Conservation (phyloP, 1,284 basidiomycete species). For the Puccinia polysora region DNA sequence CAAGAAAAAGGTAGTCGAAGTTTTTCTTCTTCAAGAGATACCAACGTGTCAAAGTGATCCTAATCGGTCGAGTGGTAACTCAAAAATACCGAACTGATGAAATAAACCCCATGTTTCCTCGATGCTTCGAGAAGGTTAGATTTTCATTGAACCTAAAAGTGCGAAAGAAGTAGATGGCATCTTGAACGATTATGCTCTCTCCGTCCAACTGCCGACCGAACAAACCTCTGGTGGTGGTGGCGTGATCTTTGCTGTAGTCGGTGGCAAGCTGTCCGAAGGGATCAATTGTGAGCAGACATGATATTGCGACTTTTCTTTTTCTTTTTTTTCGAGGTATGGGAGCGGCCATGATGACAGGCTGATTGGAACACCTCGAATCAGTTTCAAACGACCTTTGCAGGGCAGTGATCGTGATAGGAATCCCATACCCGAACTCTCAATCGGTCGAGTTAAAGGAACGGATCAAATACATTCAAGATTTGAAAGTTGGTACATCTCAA, state of each 20-base stretch:
- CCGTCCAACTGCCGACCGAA: constrained; percentile 55
- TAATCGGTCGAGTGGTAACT: no score
- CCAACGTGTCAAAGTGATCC: no score
- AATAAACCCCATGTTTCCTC: not conserved
- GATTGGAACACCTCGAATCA: not conserved
- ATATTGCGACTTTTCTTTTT: constrained; percentile 19
- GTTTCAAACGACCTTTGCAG: constrained; percentile 65
- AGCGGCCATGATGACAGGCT: not conserved
- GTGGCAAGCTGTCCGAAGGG: constrained; percentile 93
- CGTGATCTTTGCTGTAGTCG: constrained; percentile 74
- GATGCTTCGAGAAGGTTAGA: constrained; percentile 56
- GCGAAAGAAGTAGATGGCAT: constrained; percentile 70
- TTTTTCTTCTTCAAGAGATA: constrained; percentile 46
- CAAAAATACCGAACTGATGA: no score
- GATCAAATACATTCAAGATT: constrained; percentile 69
- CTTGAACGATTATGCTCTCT: constrained; percentile 69
- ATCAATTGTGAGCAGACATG: constrained; percentile 75
- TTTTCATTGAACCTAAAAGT: constrained; percentile 83
- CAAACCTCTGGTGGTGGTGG: constrained; percentile 48
- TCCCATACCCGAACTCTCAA: constrained; percentile 89
- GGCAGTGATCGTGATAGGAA: constrained; percentile 76
- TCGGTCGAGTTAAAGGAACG: constrained; percentile 85
- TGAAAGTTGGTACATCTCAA: constrained; percentile 53
- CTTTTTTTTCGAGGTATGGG: not conserved
- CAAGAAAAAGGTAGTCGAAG: constrained; percentile 65